A percentile compares a stretch with the other conserved stretches of the same genome.
Conservation (phyloP, 768 basidiomycete species). For the Russula sp. region DNA sequence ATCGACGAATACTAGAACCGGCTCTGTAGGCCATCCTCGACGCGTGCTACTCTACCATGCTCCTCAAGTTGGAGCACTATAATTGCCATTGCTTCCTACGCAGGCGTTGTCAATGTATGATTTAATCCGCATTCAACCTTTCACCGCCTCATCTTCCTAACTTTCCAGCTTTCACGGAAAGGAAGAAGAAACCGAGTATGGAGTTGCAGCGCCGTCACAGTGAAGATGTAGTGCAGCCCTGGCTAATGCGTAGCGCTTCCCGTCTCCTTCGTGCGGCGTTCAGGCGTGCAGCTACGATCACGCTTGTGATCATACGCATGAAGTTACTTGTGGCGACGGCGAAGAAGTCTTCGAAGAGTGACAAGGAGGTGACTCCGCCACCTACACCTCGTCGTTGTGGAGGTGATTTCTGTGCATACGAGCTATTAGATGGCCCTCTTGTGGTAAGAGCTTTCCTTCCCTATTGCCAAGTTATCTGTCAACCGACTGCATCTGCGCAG, state of each 20-base stretch:
- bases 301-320: background rate
- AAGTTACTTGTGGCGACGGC: background rate
- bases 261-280: background rate
- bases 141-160: background rate
- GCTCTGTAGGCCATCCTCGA: slow-evolving; percentile 21
- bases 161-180: background rate
- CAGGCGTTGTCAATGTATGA: background rate
- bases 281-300: background rate
- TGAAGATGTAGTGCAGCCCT: background rate
- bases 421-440: background rate
- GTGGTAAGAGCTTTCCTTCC: background rate
- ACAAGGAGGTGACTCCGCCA: no score
- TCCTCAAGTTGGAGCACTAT: slow-evolving; percentile 23
- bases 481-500: background rate
- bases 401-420: background rate
- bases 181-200: background rate
- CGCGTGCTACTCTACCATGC: slow-evolving; percentile 20
- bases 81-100: slow-evolving; percentile 9
- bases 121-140: background rate
- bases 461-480: background rate
- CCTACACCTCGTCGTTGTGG: background rate
- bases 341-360: background rate
- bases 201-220: background rate
- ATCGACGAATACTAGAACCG: background rate
- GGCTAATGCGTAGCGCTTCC: background rate